These are phyloP conservation scores for Candida sphagnicola DNA, from an alignment of 805 yeast species.

Conservation along the genomic window DNA sequence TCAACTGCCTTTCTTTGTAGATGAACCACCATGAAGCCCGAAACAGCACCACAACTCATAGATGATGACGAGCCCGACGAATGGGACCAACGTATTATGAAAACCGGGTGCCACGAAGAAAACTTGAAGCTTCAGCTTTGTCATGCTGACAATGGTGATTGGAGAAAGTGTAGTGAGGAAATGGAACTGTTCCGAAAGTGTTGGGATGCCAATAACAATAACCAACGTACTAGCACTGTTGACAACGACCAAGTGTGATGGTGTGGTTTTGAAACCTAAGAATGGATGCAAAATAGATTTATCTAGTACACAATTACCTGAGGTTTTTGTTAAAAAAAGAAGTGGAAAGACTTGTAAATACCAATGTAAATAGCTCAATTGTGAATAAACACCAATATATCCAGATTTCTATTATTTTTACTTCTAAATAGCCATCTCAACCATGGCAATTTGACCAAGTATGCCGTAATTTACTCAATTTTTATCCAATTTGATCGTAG, in stretches of 20 bases:
- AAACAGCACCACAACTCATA: not conserved
- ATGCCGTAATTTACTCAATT: too few species aligned
- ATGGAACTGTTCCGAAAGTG: conserved; percentile 59
- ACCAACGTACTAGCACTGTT: conserved; percentile 43
- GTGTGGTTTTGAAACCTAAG: conserved; percentile 6
- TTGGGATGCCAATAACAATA: conserved; percentile 57
- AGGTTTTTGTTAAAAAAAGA: too few species aligned
- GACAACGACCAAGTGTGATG: conserved; percentile 17
- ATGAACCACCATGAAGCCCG: conserved; percentile 1
- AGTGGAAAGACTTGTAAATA: too few species aligned
- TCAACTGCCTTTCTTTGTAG: not conserved
- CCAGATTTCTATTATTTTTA: too few species aligned
- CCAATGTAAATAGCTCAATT: too few species aligned
- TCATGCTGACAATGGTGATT: conserved; percentile 45
- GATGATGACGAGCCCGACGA: conserved; percentile 43
- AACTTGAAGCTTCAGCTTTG: conserved; percentile 38
- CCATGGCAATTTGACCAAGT: too few species aligned
- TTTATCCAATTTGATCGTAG: too few species aligned
- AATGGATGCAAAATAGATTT: too few species aligned
- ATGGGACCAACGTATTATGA: conserved; percentile 44
- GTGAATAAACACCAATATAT: too few species aligned
- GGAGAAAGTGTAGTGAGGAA: conserved; percentile 38
- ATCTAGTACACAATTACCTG: too few species aligned
- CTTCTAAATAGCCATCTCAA: too few species aligned
- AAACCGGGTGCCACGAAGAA: conserved; percentile 42